Conservation (phyloP, 768 basidiomycete genomes). For the Termitomyces sp. region DNA sequence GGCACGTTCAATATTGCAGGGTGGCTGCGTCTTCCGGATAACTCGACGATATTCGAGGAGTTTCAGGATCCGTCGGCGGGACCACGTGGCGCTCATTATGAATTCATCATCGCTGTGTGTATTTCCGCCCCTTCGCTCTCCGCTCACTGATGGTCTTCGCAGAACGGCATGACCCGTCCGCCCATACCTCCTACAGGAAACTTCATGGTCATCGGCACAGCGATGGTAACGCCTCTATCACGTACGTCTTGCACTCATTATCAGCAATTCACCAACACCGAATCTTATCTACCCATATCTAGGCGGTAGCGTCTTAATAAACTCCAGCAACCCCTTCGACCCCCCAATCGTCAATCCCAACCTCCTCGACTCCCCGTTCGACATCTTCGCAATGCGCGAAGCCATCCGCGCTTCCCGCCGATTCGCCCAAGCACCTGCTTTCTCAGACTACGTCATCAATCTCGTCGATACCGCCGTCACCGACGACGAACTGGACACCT, state of each 20-base stretch:
- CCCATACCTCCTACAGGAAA: constrained; percentile 26
- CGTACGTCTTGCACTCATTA: constrained; percentile 16
- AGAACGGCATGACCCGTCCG: constrained; percentile 24
- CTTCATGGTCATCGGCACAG: constrained; percentile 26
- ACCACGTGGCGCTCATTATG: constrained; percentile 26
- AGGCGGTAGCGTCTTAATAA: constrained; percentile 32
- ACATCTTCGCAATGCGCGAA: constrained; percentile 26
- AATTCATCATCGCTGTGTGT: constrained; percentile 30
- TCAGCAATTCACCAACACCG: neutral
- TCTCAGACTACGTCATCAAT: constrained; percentile 24
- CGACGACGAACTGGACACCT: constrained; percentile 29
- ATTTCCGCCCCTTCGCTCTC: constrained; percentile 8
- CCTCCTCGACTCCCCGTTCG: constrained; percentile 34
- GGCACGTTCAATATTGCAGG: constrained; percentile 21
- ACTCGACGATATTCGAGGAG: constrained; percentile 20
- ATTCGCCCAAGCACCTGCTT: constrained; percentile 26
- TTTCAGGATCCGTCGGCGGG: constrained; percentile 29
- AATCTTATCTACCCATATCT: neutral
- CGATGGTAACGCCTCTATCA: constrained; percentile 27
- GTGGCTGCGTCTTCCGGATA: constrained; percentile 25
- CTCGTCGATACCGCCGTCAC: constrained; percentile 25
- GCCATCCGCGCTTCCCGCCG: constrained; percentile 25
- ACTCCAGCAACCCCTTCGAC: constrained; percentile 41
- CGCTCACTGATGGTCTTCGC: neutral
- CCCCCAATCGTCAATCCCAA: constrained; percentile 48